Evolutionary conservation across 2,329 filamentous ascomycete species (phyloP), one percentile per base, ranked within the genome.

Genomic region (Lasiodiplodia sp.): DNA sequence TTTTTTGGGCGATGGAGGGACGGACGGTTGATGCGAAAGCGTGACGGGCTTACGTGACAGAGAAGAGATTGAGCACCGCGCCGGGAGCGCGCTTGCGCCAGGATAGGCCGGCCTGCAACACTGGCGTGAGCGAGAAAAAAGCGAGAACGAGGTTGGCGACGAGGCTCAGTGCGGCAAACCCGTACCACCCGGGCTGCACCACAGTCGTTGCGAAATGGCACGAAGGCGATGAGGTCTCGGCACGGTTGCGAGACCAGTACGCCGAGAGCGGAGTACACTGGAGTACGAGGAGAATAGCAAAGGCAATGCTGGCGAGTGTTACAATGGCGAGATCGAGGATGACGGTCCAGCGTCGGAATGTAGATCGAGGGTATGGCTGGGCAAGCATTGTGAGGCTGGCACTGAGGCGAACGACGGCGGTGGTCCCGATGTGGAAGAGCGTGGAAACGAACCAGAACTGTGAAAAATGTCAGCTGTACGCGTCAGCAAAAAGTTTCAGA

Each of bases 161-260:
- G 21, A 38, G 6, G 37, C 40, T 68, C 47, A 58, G 5, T 12
- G 28, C 44, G n/a, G 34, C 2, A 14, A 62, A 68, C 1, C 34
- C 23, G 31, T 34, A 55, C 66, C 66, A 68, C 14, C 49, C 21
- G 25, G 7, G 21, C 40, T 44, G 40, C 18, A 44, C 40, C 14
- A 34, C 23, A 3, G 28, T 53, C 31, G 37, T 4, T 8, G n/a
- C 3, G 44, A 34, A 21, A 47, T 12, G 4, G 49, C 66, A 68
- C 18, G 31, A n/a, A 1, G n/a, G n/a, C 0, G 44, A 16, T 0
- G 31, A 2, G 25, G 51, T 18, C 16, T 44, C 38, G 66, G 57
- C 37, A 4, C 67, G 67, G 58, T 51, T 51, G 49, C 67, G 58
- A 18, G 58, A 56, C 67, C 67, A 68, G 51, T 37, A 68, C 25